Evolutionary conservation across 441 rosid species (phyloP).

Genomic region (Bruguiera hainesii): DNA sequence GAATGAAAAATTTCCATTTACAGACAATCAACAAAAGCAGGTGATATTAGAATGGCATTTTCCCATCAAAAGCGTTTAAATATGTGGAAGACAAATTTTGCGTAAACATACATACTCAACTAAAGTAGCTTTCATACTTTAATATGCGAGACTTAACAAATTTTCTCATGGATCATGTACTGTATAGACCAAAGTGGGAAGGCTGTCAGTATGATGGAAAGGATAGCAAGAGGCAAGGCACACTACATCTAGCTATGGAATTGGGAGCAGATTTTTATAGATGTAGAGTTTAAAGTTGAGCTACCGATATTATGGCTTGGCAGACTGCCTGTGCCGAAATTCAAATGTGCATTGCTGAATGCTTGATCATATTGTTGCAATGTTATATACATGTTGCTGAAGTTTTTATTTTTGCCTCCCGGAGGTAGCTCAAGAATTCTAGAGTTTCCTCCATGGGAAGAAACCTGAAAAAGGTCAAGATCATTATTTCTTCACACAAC

Average conservation of each 20-base stretch:
- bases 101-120: too few species aligned
- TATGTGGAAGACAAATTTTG: too few species aligned
- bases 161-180: constrained; percentile 12
- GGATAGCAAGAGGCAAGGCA: constrained; percentile 43
- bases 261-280: constrained; percentile 55
- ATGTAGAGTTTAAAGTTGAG: constrained; percentile 53
- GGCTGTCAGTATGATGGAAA: constrained; percentile 59
- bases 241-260: constrained; percentile 45
- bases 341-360: background rate
- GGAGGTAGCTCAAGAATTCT: constrained; percentile 38
- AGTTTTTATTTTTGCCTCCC: constrained; percentile 12
- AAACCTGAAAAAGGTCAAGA: constrained; percentile 33
- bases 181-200: constrained; percentile 54
- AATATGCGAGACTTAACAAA: background rate
- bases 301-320: background rate
- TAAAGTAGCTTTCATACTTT: too few species aligned
- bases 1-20: too few species aligned
- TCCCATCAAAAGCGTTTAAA: too few species aligned
- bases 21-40: too few species aligned
- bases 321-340: background rate
- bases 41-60: too few species aligned
- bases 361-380: background rate
- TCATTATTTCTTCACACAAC: constrained; percentile 51
- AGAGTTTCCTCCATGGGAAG: constrained; percentile 27
- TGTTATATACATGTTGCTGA: constrained; percentile 8